Evolutionary conservation across 305 asterid species (phyloP), one percentile per base, ranked within the genome.

Genomic region (Euphrasia arctica): DNA sequence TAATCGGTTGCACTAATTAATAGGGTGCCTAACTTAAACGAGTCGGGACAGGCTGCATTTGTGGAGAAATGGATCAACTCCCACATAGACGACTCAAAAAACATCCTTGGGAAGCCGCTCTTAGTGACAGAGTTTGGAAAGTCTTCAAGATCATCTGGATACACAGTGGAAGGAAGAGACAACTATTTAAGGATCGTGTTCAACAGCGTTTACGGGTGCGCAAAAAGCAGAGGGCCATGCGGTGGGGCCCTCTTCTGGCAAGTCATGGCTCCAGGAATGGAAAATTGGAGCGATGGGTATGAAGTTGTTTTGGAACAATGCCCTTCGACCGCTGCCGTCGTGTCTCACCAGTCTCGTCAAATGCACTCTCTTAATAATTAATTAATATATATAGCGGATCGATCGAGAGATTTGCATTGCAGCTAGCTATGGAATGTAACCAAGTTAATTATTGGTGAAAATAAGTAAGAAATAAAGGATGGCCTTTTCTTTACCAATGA

Each of bases 261-360:
- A 39, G 45, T 39, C 11, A 39, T 39, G 45, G 45, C 45, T 7
- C 45, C 2, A 3, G 81, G 80, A 36, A 77, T 82, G 83, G 81
- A 65, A 39, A 68, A 43, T 4, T 75, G 64, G 72, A 67, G 74
- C 18, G 85, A 82, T 42, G 81, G 85, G 7, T 82, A 77, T 66
- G 83, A 79, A 18, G 71, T 79, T 9, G 70, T 77, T 22, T 59
- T 79, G 56, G 72, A 82, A 29, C 60, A 43, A n/a, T 73, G 75
- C 77, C 83, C 88, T 14, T 68, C 85, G 0, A 82, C 85, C 10
- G 57, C 45, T 25, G 74, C 54, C n/a, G 72, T 82, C 0, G 71
- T 82, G 6, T 39, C 68, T 57, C 65, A 67, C 48, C 87, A 79
- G 32, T 79, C 84, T 29, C 58, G 18, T 3, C 56, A 62, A 18